These are phyloP conservation scores for Boehmeria nivea DNA, from an alignment of 306 rosid species.

Conservation along the genomic window DNA sequence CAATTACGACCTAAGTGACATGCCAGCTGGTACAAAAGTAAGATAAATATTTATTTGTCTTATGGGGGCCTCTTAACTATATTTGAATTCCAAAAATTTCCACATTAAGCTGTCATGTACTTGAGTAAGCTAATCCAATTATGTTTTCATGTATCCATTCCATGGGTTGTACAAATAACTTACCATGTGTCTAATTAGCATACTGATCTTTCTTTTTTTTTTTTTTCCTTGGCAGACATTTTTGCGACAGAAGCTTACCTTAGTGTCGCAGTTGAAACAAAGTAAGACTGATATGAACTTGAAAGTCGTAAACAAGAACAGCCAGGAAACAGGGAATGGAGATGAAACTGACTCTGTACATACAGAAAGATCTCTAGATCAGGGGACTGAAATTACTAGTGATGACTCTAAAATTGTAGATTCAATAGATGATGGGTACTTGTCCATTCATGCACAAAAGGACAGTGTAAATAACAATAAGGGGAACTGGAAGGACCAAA, in stretches of 20 bases:
- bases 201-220: background rate
- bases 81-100: too few species aligned
- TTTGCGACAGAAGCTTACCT: slow-evolving; percentile 85
- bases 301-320: slow-evolving; percentile 19
- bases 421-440: too few species aligned
- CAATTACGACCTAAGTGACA: slow-evolving; percentile 93
- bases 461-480: slow-evolving; percentile 14
- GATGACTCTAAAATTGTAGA: too few species aligned
- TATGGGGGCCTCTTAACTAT: too few species aligned
- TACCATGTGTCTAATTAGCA: background rate
- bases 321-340: slow-evolving; percentile 30
- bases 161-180: too few species aligned
- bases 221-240: slow-evolving; percentile 49
- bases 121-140: too few species aligned
- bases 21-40: slow-evolving; percentile 97
- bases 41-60: slow-evolving; percentile 15
- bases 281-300: slow-evolving; percentile 27
- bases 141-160: too few species aligned
- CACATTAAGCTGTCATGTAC: too few species aligned
- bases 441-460: too few species aligned
- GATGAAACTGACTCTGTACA: slow-evolving; percentile 29
- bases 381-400: too few species aligned
- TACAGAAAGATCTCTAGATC: slow-evolving; percentile 26
- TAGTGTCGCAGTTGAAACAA: slow-evolving; percentile 48
- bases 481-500: slow-evolving; percentile 35